Percentiles rank a stretch among this genome's conserved stretches.
phyloP scores from a whole-genome alignment of 768 basidiomycete species.

The Rhodosporidiobolus sp. region DNA sequence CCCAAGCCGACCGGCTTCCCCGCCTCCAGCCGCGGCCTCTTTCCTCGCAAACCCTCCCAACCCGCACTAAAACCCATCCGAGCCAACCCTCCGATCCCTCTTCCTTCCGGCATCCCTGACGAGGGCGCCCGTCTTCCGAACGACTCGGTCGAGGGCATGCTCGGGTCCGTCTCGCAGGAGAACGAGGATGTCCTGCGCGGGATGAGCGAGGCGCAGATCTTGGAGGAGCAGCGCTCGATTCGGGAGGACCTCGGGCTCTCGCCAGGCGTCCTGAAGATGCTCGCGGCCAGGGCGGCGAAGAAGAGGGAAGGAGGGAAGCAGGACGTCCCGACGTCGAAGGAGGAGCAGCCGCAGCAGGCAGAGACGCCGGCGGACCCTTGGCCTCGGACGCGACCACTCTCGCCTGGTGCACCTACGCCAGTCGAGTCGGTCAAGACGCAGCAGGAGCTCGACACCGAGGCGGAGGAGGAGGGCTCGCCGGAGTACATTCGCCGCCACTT shows the following conservation, averaged over 20 bases:
- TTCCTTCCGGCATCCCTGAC: neutral
- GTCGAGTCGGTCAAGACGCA: neutral
- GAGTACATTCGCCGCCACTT: conserved; percentile 78
- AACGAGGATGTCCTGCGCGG: conserved; percentile 32
- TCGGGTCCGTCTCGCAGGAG: conserved; percentile 22
- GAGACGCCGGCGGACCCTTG: neutral
- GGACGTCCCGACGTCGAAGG: neutral
- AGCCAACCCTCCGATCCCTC: neutral
- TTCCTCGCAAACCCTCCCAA: conserved; percentile 9
- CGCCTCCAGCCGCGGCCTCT: conserved; percentile 8
- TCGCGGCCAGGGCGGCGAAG: conserved; percentile 16
- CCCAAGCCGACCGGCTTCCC: conserved; percentile 20
- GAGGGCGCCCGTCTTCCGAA: neutral
- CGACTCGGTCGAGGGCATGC: conserved; percentile 8
- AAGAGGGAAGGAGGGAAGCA: no score
- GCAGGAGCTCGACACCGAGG: conserved; percentile 1
- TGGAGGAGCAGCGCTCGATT: conserved; percentile 41
- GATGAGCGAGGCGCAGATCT: conserved; percentile 37
- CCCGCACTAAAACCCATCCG: neutral
- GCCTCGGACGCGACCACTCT: conserved; percentile 6
- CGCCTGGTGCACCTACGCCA: neutral
- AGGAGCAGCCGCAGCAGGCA: neutral
- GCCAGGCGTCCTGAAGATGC: conserved; percentile 27
- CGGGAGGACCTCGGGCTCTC: conserved; percentile 35
- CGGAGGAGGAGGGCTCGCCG: conserved; percentile 63